phyloP scores from a whole-genome alignment of 2,329 filamentous ascomycete species.

The Monosporascus sp. region DNA sequence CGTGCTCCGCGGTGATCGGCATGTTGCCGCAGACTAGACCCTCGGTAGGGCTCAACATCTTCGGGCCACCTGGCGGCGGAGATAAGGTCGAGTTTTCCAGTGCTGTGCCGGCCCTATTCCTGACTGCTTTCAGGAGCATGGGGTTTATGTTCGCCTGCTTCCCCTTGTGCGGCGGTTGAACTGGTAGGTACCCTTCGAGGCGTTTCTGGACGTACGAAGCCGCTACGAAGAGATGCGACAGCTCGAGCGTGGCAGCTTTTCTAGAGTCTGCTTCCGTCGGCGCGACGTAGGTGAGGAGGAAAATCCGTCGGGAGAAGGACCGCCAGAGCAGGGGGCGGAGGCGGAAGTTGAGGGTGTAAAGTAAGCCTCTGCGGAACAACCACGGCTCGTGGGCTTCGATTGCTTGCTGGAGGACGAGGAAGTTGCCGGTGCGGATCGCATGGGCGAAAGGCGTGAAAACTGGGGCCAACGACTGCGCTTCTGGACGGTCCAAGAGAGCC shows the following conservation, averaged over 20 bases:
- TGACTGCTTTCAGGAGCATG: slow-evolving; percentile 47
- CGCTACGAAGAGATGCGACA: slow-evolving; percentile 60
- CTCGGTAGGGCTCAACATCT: slow-evolving; percentile 48
- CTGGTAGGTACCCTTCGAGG: slow-evolving; percentile 51
- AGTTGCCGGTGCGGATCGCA: slow-evolving; percentile 68
- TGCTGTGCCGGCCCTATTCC: slow-evolving; percentile 35
- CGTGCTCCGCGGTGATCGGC: slow-evolving; percentile 52
- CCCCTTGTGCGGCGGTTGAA: slow-evolving; percentile 23
- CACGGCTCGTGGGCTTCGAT: slow-evolving; percentile 61
- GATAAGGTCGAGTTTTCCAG: slow-evolving; percentile 33
- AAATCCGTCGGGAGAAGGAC: slow-evolving; percentile 70
- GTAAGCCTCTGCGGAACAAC: slow-evolving; percentile 70
- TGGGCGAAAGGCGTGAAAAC: slow-evolving; percentile 69
- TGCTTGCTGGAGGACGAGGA: slow-evolving; percentile 65
- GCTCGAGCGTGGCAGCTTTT: slow-evolving; percentile 68
- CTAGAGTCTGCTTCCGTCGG: slow-evolving; percentile 51
- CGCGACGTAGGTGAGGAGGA: slow-evolving; percentile 70
- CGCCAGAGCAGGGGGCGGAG: slow-evolving; percentile 82
- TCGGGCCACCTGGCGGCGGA: slow-evolving; percentile 42
- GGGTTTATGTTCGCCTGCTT: slow-evolving; percentile 39
- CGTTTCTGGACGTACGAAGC: slow-evolving; percentile 61
- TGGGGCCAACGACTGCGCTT: slow-evolving; percentile 58
- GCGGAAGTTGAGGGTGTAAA: slow-evolving; percentile 69
- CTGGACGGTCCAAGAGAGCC: slow-evolving; percentile 61
- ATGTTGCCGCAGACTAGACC: slow-evolving; percentile 61